Conservation (phyloP, 192 early-diverging fungal species). For the Linnemannia schmuckeri region DNA sequence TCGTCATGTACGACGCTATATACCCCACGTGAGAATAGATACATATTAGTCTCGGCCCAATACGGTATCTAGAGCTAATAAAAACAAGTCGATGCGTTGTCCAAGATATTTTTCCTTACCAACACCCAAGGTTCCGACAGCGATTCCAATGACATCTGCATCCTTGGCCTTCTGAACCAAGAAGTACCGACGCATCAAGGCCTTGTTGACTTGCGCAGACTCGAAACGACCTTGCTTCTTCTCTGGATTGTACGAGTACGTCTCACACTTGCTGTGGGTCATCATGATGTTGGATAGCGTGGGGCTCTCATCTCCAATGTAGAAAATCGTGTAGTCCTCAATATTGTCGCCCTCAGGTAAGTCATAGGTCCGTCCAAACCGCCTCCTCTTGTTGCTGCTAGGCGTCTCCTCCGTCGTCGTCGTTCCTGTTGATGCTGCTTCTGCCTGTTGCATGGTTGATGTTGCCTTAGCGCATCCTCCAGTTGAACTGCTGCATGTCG, state of each 20-base stretch:
- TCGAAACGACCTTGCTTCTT: slow-evolving; percentile 68
- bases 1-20: slow-evolving; percentile 83
- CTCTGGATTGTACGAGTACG: slow-evolving; percentile 79
- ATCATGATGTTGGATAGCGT: slow-evolving; percentile 91
- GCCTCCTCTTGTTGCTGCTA: slow-evolving; percentile 29
- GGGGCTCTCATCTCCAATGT: slow-evolving; percentile 85
- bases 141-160: slow-evolving; percentile 93
- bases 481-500: slow-evolving; percentile 7
- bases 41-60: not conserved
- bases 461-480: slow-evolving; percentile 5
- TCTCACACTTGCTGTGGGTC: slow-evolving; percentile 73
- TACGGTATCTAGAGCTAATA: no score
- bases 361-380: slow-evolving; percentile 66
- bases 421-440: not conserved
- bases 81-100: not conserved
- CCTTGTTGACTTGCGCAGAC: slow-evolving; percentile 65
- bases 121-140: slow-evolving; percentile 95
- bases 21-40: not conserved
- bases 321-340: slow-evolving; percentile 81
- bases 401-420: not conserved
- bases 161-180: slow-evolving; percentile 94
- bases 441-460: slow-evolving; percentile 15
- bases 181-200: slow-evolving; percentile 73
- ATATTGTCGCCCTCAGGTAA: slow-evolving; percentile 63
- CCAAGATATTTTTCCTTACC: slow-evolving; percentile 65